Conservation (phyloP, 441 rosid species). For the Manihot esculenta region DNA sequence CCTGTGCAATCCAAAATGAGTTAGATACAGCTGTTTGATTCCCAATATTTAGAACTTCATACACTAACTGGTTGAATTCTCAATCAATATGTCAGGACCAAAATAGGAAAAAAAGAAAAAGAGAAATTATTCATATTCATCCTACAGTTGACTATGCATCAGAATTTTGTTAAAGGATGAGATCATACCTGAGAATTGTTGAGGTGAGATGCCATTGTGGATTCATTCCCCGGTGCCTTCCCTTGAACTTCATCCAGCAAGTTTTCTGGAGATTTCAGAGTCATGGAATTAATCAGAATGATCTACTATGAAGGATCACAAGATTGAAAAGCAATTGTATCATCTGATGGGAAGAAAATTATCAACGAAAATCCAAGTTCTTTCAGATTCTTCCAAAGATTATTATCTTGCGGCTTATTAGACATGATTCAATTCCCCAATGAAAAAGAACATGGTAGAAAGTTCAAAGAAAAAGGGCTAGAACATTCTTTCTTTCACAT, state of each 20-base stretch:
- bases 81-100: background rate
- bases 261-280: constrained; percentile 45
- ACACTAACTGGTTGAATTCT: background rate
- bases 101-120: background rate
- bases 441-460: background rate
- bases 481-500: background rate
- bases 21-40: constrained; percentile 18
- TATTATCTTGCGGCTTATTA: background rate
- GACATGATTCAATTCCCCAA: background rate
- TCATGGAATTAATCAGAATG: background rate
- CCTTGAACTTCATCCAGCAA: constrained; percentile 52
- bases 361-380: background rate
- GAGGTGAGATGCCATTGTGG: constrained; percentile 50
- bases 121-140: background rate
- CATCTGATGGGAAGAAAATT: background rate
- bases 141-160: background rate
- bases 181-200: constrained; percentile 50
- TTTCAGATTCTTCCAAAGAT: background rate
- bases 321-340: background rate
- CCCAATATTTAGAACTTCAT: constrained; percentile 1
- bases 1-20: constrained; percentile 45
- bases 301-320: background rate
- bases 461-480: background rate
- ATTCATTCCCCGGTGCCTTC: constrained; percentile 39
- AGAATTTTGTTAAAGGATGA: background rate